Percentiles rank a stretch among this genome's conserved stretches.
These are phyloP conservation scores for Phytophthora multivora DNA, from an alignment of 352 stramenopile genomes.

Conservation along the genomic window DNA sequence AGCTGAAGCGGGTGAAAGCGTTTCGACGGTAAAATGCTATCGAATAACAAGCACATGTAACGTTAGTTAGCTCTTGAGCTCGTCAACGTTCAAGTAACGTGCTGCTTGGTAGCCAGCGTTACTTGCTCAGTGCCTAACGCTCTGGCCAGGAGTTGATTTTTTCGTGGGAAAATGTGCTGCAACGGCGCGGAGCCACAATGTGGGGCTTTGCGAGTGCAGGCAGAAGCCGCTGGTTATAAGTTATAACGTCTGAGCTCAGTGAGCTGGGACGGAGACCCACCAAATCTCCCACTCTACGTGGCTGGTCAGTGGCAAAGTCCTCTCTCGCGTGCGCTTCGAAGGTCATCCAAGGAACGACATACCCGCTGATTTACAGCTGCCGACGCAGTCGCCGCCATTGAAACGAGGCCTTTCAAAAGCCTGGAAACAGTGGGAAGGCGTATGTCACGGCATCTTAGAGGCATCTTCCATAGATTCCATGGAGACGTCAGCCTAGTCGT, in stretches of 20 bases:
- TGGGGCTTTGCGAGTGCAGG: not conserved
- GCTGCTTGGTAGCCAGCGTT: not conserved
- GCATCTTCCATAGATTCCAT: slow-evolving; percentile 27
- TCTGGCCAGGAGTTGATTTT: not conserved
- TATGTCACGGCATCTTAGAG: not conserved
- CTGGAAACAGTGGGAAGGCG: not conserved
- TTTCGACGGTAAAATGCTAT: slow-evolving; percentile 14
- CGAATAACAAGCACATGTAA: slow-evolving; percentile 24
- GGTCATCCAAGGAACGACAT: not conserved
- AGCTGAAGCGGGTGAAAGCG: slow-evolving; percentile 5
- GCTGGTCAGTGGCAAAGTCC: slow-evolving; percentile 1
- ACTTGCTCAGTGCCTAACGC: not conserved
- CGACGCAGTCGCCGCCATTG: slow-evolving; percentile 3
- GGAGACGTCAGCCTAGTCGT: not conserved
- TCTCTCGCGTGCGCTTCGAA: slow-evolving; percentile 20
- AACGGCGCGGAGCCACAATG: not conserved
- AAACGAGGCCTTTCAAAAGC: not conserved
- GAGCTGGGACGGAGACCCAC: slow-evolving; percentile 2
- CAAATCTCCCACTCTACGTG: slow-evolving; percentile 16
- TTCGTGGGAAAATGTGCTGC: slow-evolving; percentile 1
- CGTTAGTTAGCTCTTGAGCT: not conserved
- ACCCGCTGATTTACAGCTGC: slow-evolving; percentile 28
- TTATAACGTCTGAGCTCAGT: slow-evolving; percentile 18
- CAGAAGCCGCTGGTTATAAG: slow-evolving; percentile 11
- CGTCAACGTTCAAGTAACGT: not conserved